Evolutionary conservation across 2,329 filamentous ascomycete genomes (phyloP), one percentile per base, ranked within the genome.

Genomic region (Hymenoscyphus fructigenus): DNA sequence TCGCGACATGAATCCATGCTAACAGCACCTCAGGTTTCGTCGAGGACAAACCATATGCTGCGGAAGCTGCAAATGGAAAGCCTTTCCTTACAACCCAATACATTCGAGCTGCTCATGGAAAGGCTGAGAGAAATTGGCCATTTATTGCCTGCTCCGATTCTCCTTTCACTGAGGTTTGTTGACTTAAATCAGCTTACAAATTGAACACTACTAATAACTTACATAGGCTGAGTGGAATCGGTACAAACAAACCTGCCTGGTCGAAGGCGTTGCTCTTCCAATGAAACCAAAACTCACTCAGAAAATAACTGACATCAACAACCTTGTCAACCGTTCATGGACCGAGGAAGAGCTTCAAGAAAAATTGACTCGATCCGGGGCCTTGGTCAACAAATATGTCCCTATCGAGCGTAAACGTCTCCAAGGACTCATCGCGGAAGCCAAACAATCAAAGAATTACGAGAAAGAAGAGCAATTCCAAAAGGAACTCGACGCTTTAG

Each of bases 71-170:
- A 2, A 90, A 91, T 65, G 91, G 92, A 44, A 90, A 92, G 68
- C 83, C 83, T 3, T 91, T 97, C 72, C 86, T 91, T 36, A 96
- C 93, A 0, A 92, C 96, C 67, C 90, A 93, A 76, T 97, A 98
- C 75, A 87, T 91, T 36, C 81, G 89, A 62, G 88, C 91, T 53
- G 88, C 92, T 7, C 91, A 96, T 75, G 95, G 95, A 57, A 93
- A 93, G 72, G 84, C 91, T 0, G 85, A 92, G 74, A 90, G 90
- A 75, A 88, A 93, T 41, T 97, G 93, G 79, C 93, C 93, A 4
- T 97, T 98, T 77, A 89, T 95, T 67, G 89, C 90, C 68, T 93
- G 94, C 75, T 98, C 95, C 0, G 93, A 97, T 76, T 87, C 88
- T 59, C 82, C 84, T 53, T 91, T 98, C 74, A 91, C 90, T n/a